phyloP scores from a whole-genome alignment of 2,329 filamentous ascomycete species.

The Macrophomina phaseolina region DNA sequence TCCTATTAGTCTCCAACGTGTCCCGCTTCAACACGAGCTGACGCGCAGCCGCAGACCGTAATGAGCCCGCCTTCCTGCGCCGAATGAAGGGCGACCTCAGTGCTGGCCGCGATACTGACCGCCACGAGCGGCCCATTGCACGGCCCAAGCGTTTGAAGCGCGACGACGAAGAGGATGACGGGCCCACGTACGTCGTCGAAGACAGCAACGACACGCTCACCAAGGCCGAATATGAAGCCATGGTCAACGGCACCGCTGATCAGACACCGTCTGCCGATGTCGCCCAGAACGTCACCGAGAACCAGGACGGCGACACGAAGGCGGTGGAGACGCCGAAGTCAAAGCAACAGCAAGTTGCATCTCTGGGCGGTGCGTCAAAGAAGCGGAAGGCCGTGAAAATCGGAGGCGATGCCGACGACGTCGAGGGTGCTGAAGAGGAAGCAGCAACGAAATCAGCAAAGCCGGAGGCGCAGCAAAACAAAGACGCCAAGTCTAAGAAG shows the following conservation, averaged over 20 bases:
- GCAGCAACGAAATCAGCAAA: constrained; percentile 30
- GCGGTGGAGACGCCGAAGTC: constrained; percentile 1
- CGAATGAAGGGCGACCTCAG: constrained; percentile 59
- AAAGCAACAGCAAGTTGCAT: constrained; percentile 37
- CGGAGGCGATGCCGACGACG: constrained; percentile 37
- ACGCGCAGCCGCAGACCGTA: constrained; percentile 53
- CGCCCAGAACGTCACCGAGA: constrained; percentile 13
- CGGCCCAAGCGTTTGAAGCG: constrained; percentile 53
- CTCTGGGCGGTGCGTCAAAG: constrained; percentile 41
- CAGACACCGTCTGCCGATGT: constrained; percentile 29
- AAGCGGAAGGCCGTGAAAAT: constrained; percentile 47
- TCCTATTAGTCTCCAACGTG: neutral
- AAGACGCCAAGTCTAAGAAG: constrained; percentile 39
- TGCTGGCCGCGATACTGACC: constrained; percentile 52
- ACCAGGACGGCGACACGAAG: constrained; percentile 16
- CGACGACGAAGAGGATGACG: constrained; percentile 76
- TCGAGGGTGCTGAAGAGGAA: constrained; percentile 30
- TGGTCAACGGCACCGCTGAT: constrained; percentile 37
- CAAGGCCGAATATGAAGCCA: constrained; percentile 56
- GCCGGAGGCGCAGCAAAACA: constrained; percentile 27
- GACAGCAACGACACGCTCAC: constrained; percentile 67
- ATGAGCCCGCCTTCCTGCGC: constrained; percentile 54
- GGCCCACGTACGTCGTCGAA: constrained; percentile 76
- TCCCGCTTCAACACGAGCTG: neutral
- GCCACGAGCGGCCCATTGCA: constrained; percentile 52